Evolutionary conservation across 441 rosid species (phyloP).

Genomic region (Eutrema salsugineum): DNA sequence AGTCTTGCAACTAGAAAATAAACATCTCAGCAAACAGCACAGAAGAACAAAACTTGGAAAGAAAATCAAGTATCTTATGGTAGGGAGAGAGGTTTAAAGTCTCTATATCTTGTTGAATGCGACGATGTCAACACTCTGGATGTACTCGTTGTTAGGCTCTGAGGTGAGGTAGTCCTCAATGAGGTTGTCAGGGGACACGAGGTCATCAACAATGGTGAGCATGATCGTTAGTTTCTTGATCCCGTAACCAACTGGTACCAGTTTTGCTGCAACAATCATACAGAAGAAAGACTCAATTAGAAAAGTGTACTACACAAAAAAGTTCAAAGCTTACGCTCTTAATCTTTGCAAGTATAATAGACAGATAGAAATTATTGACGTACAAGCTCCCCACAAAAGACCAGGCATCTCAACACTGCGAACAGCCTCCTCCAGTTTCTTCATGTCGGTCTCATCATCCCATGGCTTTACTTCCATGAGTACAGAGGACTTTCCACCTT

Average conservation of each 20-base stretch:
- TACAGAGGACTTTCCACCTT: constrained; percentile 75
- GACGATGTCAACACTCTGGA: constrained; percentile 75
- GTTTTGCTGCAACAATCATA: constrained; percentile 47
- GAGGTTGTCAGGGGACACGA: constrained; percentile 63
- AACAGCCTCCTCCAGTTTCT: constrained; percentile 61
- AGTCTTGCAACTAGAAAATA: constrained; percentile 12
- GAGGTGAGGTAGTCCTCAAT: constrained; percentile 56
- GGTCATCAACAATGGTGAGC: constrained; percentile 67
- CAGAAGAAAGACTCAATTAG: background rate
- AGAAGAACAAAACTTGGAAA: constrained; percentile 19
- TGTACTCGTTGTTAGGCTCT: constrained; percentile 54
- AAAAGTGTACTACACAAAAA: background rate
- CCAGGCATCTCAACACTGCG: constrained; percentile 60
- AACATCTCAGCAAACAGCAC: background rate
- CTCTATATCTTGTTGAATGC: constrained; percentile 72
- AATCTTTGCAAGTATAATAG: background rate
- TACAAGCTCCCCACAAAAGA: constrained; percentile 76
- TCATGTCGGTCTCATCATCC: constrained; percentile 89
- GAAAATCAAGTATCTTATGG: constrained; percentile 2
- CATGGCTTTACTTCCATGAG: constrained; percentile 77
- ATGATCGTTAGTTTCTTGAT: constrained; percentile 68
- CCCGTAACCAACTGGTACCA: constrained; percentile 65
- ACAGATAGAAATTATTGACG: background rate
- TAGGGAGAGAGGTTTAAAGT: background rate
- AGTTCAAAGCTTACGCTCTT: background rate